phyloP scores from a whole-genome alignment of 768 basidiomycete species.

The Lactifluus piperatus region DNA sequence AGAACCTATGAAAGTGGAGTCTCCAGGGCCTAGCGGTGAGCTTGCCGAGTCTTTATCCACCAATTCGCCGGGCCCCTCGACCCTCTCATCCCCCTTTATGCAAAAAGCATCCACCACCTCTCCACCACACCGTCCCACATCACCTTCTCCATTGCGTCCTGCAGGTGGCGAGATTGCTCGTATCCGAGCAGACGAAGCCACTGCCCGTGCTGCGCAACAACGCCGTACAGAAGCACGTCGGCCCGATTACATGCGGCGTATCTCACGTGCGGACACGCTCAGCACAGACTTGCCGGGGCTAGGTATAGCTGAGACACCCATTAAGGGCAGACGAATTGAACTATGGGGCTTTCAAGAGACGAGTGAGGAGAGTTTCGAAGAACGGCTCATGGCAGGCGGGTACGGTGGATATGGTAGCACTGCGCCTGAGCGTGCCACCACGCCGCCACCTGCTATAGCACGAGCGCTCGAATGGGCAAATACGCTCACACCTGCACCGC shows the following conservation, averaged over 20 bases:
- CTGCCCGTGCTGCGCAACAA: conserved; percentile 40
- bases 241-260: conserved; percentile 64
- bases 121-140: conserved; percentile 15
- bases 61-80: conserved; percentile 21
- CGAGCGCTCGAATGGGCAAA: conserved; percentile 48
- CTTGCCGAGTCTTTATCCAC: conserved; percentile 17
- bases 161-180: conserved; percentile 51
- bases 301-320: conserved; percentile 61
- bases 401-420: conserved; percentile 56
- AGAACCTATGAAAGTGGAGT: neutral
- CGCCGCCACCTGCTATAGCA: conserved; percentile 28
- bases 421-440: conserved; percentile 21
- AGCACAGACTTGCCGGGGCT: conserved; percentile 29
- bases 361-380: conserved; percentile 71
- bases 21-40: conserved; percentile 9
- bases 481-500: conserved; percentile 36
- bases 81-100: conserved; percentile 28
- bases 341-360: conserved; percentile 37
- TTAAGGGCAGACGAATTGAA: conserved; percentile 62
- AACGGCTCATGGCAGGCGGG: conserved; percentile 75
- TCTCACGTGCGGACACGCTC: conserved; percentile 26
- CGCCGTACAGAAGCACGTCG: conserved; percentile 53
- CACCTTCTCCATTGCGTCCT: conserved; percentile 22
- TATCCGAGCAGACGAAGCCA: conserved; percentile 44
- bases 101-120: conserved; percentile 19